Conservation (phyloP, 495 filamentous ascomycete genomes). For the Penicillium flavigenum region DNA sequence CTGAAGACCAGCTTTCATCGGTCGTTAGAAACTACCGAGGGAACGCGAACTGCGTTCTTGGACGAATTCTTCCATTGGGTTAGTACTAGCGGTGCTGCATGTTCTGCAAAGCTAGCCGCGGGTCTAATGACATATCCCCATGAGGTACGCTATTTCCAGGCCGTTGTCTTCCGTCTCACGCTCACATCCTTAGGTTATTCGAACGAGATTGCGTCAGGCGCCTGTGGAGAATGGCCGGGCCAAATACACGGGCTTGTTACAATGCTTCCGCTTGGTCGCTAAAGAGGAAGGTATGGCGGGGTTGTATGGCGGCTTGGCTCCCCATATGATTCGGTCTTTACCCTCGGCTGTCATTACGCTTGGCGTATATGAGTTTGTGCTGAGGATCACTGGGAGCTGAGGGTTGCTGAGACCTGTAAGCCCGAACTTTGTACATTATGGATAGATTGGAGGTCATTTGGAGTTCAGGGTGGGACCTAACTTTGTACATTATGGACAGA, state of each 20-base stretch:
- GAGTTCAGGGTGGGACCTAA: no score
- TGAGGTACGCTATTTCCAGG: slow-evolving; percentile 55
- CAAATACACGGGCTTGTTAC: slow-evolving; percentile 80
- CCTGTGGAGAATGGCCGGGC: slow-evolving; percentile 67
- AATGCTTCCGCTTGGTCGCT: slow-evolving; percentile 78
- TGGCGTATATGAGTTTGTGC: slow-evolving; percentile 82
- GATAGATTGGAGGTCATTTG: background rate
- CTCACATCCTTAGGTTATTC: slow-evolving; percentile 57
- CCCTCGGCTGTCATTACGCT: slow-evolving; percentile 91
- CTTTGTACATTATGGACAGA: no score
- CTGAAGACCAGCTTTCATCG: slow-evolving; percentile 65
- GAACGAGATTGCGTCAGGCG: slow-evolving; percentile 78
- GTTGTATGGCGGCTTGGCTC: slow-evolving; percentile 82
- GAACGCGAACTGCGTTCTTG: slow-evolving; percentile 25
- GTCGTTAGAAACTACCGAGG: slow-evolving; percentile 49
- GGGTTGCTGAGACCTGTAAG: background rate
- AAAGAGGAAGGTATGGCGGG: slow-evolving; percentile 81
- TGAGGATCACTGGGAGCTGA: slow-evolving; percentile 48
- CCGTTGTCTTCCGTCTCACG: slow-evolving; percentile 7
- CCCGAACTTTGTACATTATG: slow-evolving; percentile 3
- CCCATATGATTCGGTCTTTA: slow-evolving; percentile 82
- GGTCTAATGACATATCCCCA: slow-evolving; percentile 83
- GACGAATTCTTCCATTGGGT: slow-evolving; percentile 37
- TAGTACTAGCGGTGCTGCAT: slow-evolving; percentile 66
- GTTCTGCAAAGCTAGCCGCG: slow-evolving; percentile 77